Conservation (phyloP, 202 grass and related monocot genomes). For the Zizania palustris region DNA sequence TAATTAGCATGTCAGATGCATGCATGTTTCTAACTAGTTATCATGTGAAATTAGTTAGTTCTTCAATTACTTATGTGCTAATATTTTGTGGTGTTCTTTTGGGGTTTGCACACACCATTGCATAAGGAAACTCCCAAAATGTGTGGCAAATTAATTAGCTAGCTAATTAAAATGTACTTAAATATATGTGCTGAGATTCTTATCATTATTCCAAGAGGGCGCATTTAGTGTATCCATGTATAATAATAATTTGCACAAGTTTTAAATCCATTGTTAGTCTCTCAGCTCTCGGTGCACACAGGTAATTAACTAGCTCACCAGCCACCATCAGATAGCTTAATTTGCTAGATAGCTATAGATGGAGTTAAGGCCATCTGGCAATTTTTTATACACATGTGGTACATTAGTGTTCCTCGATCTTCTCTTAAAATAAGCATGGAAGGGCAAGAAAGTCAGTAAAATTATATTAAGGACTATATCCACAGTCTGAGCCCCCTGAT, state of each 20-base stretch:
- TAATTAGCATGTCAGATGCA: not conserved
- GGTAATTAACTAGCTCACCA: not conserved
- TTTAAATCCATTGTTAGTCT: not conserved
- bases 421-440: not conserved
- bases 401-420: not conserved
- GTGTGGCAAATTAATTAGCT: not conserved
- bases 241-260: not conserved
- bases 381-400: conserved; percentile 33
- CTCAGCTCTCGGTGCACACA: not conserved
- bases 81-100: conserved; percentile 5
- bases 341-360: not conserved
- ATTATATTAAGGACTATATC: not conserved
- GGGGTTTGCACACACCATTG: not conserved
- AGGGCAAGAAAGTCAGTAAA: not conserved
- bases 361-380: not conserved
- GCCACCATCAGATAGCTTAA: not conserved
- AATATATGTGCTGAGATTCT: not conserved
- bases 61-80: not conserved
- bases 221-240: not conserved
- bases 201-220: conserved; percentile 18
- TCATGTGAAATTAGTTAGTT: not conserved
- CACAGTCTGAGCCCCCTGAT: not conserved
- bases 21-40: too few relatives aligned
- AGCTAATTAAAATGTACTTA: not conserved
- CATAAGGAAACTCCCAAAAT: not conserved